A percentile compares a stretch with the other conserved stretches of the same genome.
These are phyloP conservation scores for Centella asiatica DNA, from an alignment of 129 eudicot genomes.

Conservation along the genomic window DNA sequence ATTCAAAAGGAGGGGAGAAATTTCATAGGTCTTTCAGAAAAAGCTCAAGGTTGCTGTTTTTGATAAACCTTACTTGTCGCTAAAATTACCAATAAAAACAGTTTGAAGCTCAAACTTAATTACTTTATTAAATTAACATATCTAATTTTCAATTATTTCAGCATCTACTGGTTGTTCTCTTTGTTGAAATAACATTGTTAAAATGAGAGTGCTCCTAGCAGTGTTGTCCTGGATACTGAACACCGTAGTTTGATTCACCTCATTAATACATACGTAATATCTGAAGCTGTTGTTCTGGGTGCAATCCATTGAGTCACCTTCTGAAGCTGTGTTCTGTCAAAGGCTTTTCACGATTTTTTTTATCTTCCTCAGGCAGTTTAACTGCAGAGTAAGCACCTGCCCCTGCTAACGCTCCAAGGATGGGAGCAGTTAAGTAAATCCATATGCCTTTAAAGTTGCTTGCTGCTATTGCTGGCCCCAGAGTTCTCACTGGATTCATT, in stretches of 20 bases:
- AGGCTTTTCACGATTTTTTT: conserved; percentile 32
- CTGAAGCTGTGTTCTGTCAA: conserved; percentile 55
- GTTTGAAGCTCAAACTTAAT: too few relatives aligned
- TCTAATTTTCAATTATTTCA: too few relatives aligned
- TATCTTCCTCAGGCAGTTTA: conserved; percentile 63
- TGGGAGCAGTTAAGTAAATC: conserved; percentile 89
- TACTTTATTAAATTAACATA: too few relatives aligned
- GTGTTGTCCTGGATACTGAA: not conserved
- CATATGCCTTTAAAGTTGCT: conserved; percentile 79
- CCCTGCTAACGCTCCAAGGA: conserved; percentile 80
- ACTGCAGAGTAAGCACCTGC: conserved; percentile 81
- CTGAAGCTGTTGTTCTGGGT: conserved; percentile 13
- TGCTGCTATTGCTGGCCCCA: conserved; percentile 92
- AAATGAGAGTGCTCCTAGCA: not conserved
- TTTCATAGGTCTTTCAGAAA: too few relatives aligned
- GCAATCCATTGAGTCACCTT: conserved; percentile 25
- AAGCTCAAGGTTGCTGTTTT: too few relatives aligned
- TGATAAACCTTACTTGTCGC: too few relatives aligned
- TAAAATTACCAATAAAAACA: too few relatives aligned
- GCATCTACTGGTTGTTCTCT: too few relatives aligned
- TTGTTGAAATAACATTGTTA: not conserved
- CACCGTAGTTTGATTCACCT: not conserved
- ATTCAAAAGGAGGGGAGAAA: too few relatives aligned
- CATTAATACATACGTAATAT: not conserved
- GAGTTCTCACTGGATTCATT: conserved; percentile 87